These are phyloP conservation scores for Lichtheimia ramosa DNA, from an alignment of 371 early-diverging fungal species.

Conservation along the genomic window DNA sequence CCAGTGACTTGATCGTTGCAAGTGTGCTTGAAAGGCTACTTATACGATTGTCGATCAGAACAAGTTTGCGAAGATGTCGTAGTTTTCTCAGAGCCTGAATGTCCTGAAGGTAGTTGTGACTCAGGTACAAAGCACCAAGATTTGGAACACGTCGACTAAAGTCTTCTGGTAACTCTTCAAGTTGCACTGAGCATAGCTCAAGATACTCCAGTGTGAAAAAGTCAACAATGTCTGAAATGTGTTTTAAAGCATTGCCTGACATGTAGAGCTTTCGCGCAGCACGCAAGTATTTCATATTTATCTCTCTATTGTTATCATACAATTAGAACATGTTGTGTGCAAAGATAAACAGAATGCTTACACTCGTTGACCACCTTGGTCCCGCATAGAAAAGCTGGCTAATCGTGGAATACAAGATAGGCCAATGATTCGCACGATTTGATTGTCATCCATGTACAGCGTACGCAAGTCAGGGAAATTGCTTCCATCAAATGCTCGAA, in stretches of 20 bases:
- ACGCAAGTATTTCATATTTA: conserved; percentile 47
- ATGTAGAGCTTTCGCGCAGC: conserved; percentile 53
- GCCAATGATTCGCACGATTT: conserved; percentile 44
- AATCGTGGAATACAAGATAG: conserved; percentile 35
- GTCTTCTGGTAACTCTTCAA: conserved; percentile 45
- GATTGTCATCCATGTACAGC: conserved; percentile 57
- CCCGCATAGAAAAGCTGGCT: conserved; percentile 53
- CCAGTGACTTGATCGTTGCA: conserved; percentile 34
- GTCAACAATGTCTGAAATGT: conserved; percentile 34
- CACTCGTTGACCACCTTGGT: conserved; percentile 51
- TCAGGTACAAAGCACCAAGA: conserved; percentile 46
- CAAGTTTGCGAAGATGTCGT: conserved; percentile 42
- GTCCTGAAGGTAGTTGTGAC: conserved; percentile 47
- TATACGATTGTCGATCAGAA: conserved; percentile 55
- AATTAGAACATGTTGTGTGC: neutral
- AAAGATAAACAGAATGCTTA: conserved; percentile 10
- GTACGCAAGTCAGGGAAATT: conserved; percentile 50
- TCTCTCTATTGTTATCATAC: conserved; percentile 27
- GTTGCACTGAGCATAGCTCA: conserved; percentile 49
- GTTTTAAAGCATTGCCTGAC: conserved; percentile 47
- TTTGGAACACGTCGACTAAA: conserved; percentile 54
- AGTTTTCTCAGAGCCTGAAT: conserved; percentile 47
- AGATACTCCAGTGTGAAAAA: conserved; percentile 55
- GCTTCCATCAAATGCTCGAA: conserved; percentile 44
- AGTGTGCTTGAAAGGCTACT: conserved; percentile 35